Conservation (phyloP, 805 yeast species). For the Kregervanrija fluxuum region DNA sequence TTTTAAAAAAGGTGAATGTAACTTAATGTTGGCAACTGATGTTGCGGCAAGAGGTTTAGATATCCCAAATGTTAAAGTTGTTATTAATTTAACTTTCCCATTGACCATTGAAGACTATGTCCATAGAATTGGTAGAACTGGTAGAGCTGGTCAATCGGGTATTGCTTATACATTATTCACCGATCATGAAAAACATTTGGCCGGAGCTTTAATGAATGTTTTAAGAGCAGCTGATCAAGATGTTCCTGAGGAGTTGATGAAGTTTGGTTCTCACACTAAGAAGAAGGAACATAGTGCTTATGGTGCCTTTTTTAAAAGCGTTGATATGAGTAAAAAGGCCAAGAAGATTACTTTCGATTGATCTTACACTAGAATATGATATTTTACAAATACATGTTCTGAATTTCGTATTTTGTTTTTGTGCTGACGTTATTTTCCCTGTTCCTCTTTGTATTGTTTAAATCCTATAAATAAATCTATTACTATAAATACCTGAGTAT, state of each 20-base stretch:
- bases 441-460: too few species aligned
- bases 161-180: conserved; percentile 93
- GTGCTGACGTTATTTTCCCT: too few species aligned
- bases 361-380: background rate
- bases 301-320: conserved; percentile 94
- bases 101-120: conserved; percentile 76
- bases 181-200: conserved; percentile 91
- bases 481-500: too few species aligned
- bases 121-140: conserved; percentile 94
- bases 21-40: conserved; percentile 87
- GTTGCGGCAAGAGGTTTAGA: conserved; percentile 98
- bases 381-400: too few species aligned
- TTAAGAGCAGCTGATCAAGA: conserved; percentile 90
- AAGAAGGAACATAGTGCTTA: conserved; percentile 97
- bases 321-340: conserved; percentile 75
- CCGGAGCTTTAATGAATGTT: conserved; percentile 90
- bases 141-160: conserved; percentile 93
- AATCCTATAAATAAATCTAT: too few species aligned
- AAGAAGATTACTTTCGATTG: conserved; percentile 83
- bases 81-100: conserved; percentile 92
- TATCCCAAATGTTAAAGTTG: conserved; percentile 94
- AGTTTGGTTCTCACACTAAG: conserved; percentile 96
- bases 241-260: conserved; percentile 90
- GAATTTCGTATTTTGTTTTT: too few species aligned
- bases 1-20: conserved; percentile 75